These are phyloP conservation scores for Phytopythium boreale DNA, from an alignment of 352 stramenopile species.

Conservation along the genomic window DNA sequence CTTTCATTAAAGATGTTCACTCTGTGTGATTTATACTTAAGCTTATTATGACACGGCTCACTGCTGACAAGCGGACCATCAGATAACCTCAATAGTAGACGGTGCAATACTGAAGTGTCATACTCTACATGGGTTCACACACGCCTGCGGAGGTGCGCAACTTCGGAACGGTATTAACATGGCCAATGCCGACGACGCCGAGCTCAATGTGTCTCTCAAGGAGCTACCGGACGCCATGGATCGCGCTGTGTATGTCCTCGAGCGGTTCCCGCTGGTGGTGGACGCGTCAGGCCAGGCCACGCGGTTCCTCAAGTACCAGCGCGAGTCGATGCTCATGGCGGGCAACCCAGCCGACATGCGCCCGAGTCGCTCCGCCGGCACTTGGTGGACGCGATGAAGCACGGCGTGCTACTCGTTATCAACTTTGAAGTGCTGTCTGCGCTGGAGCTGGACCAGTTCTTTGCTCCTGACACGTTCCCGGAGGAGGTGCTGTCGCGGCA, in stretches of 20 bases:
- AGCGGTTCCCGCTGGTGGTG: slow-evolving; percentile 87
- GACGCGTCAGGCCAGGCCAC: slow-evolving; percentile 74
- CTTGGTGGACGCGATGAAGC: slow-evolving; percentile 68
- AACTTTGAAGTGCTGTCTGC: slow-evolving; percentile 67
- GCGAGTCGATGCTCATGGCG: slow-evolving; percentile 75
- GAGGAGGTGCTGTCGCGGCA: slow-evolving; percentile 64
- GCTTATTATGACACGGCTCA: not conserved
- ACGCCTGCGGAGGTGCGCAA: not conserved
- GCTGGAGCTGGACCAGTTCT: slow-evolving; percentile 81
- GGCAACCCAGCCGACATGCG: slow-evolving; percentile 71
- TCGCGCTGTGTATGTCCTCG: slow-evolving; percentile 77
- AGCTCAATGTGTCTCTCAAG: slow-evolving; percentile 64
- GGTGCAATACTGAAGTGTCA: not conserved
- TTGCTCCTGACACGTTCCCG: slow-evolving; percentile 62
- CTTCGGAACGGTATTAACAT: not conserved
- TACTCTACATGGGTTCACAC: slow-evolving; percentile 11
- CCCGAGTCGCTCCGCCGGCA: slow-evolving; percentile 60
- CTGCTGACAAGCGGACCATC: not conserved
- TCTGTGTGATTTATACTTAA: not conserved
- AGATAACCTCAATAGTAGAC: slow-evolving; percentile 9
- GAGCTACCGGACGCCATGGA: slow-evolving; percentile 85
- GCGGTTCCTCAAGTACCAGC: slow-evolving; percentile 90
- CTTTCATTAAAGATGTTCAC: not conserved
- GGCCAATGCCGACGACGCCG: not conserved
- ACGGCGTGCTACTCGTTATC: slow-evolving; percentile 72